phyloP scores from a whole-genome alignment of 345 rosid genomes.

The Gossypium australe region DNA sequence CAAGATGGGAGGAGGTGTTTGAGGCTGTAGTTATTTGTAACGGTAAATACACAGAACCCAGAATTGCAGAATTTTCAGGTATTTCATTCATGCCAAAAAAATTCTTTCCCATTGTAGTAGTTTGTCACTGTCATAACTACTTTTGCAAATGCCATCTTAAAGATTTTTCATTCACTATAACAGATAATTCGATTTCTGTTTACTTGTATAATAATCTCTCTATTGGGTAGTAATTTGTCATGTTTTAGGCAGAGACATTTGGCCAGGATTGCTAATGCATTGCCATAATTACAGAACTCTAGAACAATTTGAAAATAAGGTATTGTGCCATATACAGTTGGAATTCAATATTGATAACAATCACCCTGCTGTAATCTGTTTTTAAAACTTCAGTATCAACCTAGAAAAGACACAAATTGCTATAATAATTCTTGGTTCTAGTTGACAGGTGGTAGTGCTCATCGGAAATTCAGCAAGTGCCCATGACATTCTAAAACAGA shows the following conservation, averaged over 20 bases:
- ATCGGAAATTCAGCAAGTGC: constrained; percentile 10
- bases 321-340: not conserved
- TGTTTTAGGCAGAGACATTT: not conserved
- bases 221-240: too few species aligned
- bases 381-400: too few species aligned
- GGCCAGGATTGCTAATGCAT: constrained; percentile 14
- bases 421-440: not conserved
- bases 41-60: constrained; percentile 53
- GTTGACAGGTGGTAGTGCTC: constrained; percentile 8
- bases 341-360: not conserved
- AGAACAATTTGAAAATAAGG: not conserved
- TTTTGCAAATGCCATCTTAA: too few species aligned
- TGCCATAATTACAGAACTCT: constrained; percentile 9
- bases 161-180: too few species aligned
- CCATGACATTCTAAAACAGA: not conserved
- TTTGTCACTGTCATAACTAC: too few species aligned
- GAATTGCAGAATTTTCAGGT: constrained; percentile 39
- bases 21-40: constrained; percentile 65
- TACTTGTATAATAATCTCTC: too few species aligned
- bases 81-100: not conserved
- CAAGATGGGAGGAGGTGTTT: constrained; percentile 28
- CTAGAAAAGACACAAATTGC: not conserved
- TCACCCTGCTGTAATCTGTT: too few species aligned
- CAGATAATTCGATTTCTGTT: too few species aligned
- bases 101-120: too few species aligned